Evolutionary conservation across 1,139 yeast species (phyloP).

Genomic region (Nakaseomyces nivariensis): DNA sequence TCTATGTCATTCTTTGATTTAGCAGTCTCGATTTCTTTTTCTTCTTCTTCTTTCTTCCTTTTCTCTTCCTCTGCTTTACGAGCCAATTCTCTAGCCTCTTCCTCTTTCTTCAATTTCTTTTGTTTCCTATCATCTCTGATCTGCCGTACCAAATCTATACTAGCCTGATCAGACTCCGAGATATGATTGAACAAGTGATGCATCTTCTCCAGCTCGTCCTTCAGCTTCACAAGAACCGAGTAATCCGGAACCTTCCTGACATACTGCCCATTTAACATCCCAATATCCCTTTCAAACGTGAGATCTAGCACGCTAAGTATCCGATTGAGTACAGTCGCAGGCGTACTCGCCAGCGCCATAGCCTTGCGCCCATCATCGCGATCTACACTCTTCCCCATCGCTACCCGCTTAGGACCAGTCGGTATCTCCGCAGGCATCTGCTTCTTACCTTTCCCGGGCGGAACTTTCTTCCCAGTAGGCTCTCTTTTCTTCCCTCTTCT

Average conservation of each 20-base stretch:
- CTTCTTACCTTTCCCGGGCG: not conserved
- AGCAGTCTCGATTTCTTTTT: not conserved
- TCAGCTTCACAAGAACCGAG: conserved; percentile 37
- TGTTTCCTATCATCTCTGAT: conserved; percentile 9
- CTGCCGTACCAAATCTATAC: conserved; percentile 14
- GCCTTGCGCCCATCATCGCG: not conserved
- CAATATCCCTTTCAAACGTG: conserved; percentile 49
- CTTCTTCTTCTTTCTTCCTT: not conserved
- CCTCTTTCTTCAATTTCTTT: conserved; percentile 9
- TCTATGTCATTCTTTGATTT: too few relatives aligned
- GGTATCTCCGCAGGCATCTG: not conserved
- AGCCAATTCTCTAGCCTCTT: conserved; percentile 6
- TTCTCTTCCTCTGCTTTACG: conserved; percentile 7
- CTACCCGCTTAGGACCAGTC: not conserved
- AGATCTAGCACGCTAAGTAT: conserved; percentile 45
- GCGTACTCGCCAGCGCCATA: conserved; percentile 9
- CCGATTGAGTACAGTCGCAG: conserved; percentile 37
- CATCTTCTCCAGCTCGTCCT: conserved; percentile 40
- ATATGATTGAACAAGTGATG: conserved; percentile 41
- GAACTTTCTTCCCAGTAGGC: not conserved
- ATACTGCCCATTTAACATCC: conserved; percentile 51
- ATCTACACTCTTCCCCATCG: not conserved
- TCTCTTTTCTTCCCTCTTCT: conserved; percentile 13
- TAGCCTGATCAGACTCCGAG: conserved; percentile 36
- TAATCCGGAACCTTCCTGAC: conserved; percentile 40